phyloP scores from a whole-genome alignment of 495 filamentous ascomycete genomes.

The Neohortaea acidophila region DNA sequence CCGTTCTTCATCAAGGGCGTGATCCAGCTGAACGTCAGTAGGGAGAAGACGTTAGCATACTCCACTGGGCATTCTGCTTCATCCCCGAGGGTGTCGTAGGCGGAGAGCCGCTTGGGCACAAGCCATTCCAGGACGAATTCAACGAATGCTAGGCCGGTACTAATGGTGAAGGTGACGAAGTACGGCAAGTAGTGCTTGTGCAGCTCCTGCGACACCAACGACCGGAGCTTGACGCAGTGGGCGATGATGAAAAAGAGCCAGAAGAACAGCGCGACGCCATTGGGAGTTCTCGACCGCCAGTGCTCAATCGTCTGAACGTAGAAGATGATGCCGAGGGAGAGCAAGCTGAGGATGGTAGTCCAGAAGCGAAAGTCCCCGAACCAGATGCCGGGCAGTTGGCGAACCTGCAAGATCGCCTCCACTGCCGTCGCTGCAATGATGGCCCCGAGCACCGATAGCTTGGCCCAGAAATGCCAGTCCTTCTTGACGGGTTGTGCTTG shows the following conservation, averaged over 20 bases:
- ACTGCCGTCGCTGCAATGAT: constrained; percentile 51
- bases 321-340: constrained; percentile 66
- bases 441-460: constrained; percentile 57
- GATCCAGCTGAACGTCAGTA: constrained; percentile 96
- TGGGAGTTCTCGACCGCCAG: constrained; percentile 70
- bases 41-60: constrained; percentile 87
- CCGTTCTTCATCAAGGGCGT: constrained; percentile 94
- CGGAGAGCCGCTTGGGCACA: constrained; percentile 70
- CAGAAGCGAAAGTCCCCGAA: constrained; percentile 77
- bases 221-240: constrained; percentile 73
- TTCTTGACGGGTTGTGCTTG: constrained; percentile 49
- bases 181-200: constrained; percentile 52
- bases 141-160: constrained; percentile 50
- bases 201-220: constrained; percentile 61
- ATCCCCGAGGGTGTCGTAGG: constrained; percentile 72
- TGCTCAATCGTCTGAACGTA: constrained; percentile 89
- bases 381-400: constrained; percentile 54
- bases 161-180: constrained; percentile 64
- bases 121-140: constrained; percentile 84
- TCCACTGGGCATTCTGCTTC: constrained; percentile 87
- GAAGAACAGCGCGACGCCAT: constrained; percentile 88
- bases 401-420: constrained; percentile 64
- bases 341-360: constrained; percentile 62
- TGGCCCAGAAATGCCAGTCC: constrained; percentile 92
- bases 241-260: constrained; percentile 82